Conservation (phyloP, 164 flowering plant species). For the Annona squamosa region DNA sequence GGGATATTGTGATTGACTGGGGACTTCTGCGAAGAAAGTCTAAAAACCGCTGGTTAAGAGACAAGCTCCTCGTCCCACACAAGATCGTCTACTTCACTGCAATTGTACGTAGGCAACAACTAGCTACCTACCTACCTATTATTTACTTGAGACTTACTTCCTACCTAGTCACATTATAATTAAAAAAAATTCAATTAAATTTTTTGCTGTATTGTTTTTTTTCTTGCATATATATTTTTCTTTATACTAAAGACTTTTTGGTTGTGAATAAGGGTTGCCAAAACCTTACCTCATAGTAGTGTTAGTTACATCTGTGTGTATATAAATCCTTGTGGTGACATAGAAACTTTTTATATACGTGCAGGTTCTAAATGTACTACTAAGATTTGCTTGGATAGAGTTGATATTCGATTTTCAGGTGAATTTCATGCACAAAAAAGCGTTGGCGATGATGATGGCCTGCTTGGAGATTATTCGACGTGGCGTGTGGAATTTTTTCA, state of each 20-base stretch:
- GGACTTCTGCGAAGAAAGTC: constrained; percentile 58
- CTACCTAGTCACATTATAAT: too few relatives aligned
- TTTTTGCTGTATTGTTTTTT: too few relatives aligned
- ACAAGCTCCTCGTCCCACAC: constrained; percentile 49
- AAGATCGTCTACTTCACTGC: constrained; percentile 53
- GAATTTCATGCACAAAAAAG: constrained; percentile 31
- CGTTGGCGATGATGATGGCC: constrained; percentile 39
- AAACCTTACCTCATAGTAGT: too few relatives aligned
- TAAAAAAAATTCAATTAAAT: too few relatives aligned
- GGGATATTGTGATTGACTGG: constrained; percentile 76
- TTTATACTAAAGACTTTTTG: too few relatives aligned
- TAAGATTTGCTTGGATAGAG: constrained; percentile 73
- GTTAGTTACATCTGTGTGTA: too few relatives aligned
- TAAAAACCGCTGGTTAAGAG: constrained; percentile 52
- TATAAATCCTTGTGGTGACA: too few relatives aligned
- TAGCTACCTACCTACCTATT: background rate
- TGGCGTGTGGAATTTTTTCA: constrained; percentile 79
- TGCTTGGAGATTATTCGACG: constrained; percentile 70
- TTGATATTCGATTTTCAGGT: constrained; percentile 35
- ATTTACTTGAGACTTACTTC: background rate
- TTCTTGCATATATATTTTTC: too few relatives aligned
- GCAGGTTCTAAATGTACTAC: constrained; percentile 49
- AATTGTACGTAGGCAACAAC: constrained; percentile 31
- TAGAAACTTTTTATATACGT: background rate
- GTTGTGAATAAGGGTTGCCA: too few relatives aligned